A percentile compares a stretch with the other conserved stretches of the same genome.
phyloP scores from a whole-genome alignment of 1,284 basidiomycete species.

The Pholiota adiposa region DNA sequence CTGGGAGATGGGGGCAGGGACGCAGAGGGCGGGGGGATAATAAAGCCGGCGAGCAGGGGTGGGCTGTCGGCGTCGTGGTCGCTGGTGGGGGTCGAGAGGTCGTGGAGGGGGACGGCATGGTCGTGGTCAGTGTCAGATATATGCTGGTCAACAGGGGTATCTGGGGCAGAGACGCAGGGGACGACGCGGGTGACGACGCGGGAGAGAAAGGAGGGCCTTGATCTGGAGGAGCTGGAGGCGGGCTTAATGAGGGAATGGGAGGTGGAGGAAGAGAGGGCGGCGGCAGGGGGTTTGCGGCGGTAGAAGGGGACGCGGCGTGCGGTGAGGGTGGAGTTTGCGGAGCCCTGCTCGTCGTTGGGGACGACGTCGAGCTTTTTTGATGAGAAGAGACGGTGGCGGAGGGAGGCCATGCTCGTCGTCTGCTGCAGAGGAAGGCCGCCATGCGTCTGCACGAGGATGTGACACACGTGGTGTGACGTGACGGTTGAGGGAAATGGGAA shows the following conservation, averaged over 20 bases:
- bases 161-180: conserved; percentile 41
- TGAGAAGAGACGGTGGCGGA: conserved; percentile 35
- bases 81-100: conserved; percentile 10
- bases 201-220: conserved; percentile 39
- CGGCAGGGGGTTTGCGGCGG: conserved; percentile 42
- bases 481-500: neutral
- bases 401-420: conserved; percentile 22
- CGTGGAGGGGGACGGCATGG: conserved; percentile 19
- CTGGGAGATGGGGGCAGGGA: conserved; percentile 33
- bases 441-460: conserved; percentile 10
- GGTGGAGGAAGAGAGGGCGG: conserved; percentile 33
- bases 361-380: neutral
- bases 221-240: conserved; percentile 24
- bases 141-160: conserved; percentile 17
- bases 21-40: conserved; percentile 24
- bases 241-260: conserved; percentile 35
- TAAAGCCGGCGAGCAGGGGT: conserved; percentile 32
- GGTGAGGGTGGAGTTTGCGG: conserved; percentile 41
- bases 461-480: conserved; percentile 21
- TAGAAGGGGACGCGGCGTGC: conserved; percentile 46
- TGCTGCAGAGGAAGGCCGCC: neutral
- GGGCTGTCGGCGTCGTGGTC: conserved; percentile 20
- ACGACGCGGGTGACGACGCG: conserved; percentile 42
- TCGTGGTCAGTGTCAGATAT: neutral
- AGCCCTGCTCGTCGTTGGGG: conserved; percentile 40